Evolutionary conservation across 1,284 basidiomycete species (phyloP).

Genomic region (Sanguinoderma infundibulare): DNA sequence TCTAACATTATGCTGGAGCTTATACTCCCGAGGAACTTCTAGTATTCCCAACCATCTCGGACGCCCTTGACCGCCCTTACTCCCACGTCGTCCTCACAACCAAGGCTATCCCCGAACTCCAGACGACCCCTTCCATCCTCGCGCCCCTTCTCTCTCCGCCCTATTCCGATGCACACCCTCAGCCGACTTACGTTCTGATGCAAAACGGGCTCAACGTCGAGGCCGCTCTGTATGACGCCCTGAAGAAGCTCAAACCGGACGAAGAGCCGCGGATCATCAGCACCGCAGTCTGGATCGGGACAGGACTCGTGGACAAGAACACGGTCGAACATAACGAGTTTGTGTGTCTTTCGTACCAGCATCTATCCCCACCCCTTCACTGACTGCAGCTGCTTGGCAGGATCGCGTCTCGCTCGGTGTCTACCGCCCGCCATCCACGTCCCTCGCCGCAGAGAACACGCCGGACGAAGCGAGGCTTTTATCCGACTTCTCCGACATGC

Average conservation of each 20-base stretch:
- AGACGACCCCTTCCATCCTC: conserved; percentile 60
- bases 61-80: conserved; percentile 65
- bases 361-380: background rate
- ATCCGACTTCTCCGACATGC: conserved; percentile 49
- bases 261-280: conserved; percentile 57
- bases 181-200: conserved; percentile 69
- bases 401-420: conserved; percentile 56
- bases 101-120: conserved; percentile 76
- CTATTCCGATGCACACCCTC: conserved; percentile 50
- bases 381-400: conserved; percentile 41
- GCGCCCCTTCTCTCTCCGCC: conserved; percentile 57
- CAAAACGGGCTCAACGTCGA: conserved; percentile 85
- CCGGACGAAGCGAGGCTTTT: conserved; percentile 48
- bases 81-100: conserved; percentile 72
- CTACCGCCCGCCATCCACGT: conserved; percentile 48
- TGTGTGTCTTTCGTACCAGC: conserved; percentile 40
- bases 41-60: conserved; percentile 63
- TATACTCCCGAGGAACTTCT: background rate
- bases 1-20: background rate
- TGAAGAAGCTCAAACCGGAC: conserved; percentile 43
- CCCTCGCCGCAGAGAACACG: conserved; percentile 46
- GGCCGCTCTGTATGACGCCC: conserved; percentile 60
- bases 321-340: conserved; percentile 55
- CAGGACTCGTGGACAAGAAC: conserved; percentile 52
- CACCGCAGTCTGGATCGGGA: conserved; percentile 57